Evolutionary conservation across 108 stramenopile species (phyloP).

Genomic region (Fistulifera pelliculosa): DNA sequence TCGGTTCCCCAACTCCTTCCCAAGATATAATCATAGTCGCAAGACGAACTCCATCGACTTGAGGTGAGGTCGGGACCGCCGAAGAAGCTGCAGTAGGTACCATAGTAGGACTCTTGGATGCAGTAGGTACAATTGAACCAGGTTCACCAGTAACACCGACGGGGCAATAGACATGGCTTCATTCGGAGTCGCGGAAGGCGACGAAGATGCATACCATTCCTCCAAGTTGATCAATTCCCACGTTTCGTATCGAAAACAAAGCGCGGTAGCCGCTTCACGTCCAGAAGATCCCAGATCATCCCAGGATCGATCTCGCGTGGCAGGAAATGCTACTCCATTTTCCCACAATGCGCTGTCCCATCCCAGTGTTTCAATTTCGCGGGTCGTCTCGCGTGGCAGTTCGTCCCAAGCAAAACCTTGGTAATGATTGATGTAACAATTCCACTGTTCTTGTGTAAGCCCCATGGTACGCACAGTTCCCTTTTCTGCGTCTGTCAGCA

Average conservation of each 20-base stretch:
- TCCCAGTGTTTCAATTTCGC: constrained; percentile 1
- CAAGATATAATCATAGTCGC: too few species aligned
- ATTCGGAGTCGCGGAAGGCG: background rate
- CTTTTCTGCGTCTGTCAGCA: background rate
- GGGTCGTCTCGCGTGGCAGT: background rate
- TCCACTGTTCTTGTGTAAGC: constrained; percentile 12
- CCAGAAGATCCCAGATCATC: background rate
- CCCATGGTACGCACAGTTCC: constrained; percentile 1
- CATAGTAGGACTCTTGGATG: background rate
- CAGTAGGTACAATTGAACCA: background rate
- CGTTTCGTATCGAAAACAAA: constrained; percentile 1
- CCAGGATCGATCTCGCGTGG: background rate
- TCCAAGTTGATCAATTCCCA: background rate
- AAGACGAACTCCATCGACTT: background rate
- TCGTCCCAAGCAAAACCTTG: background rate
- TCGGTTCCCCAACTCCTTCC: too few species aligned
- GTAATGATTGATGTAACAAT: constrained; percentile 36
- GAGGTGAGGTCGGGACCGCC: background rate
- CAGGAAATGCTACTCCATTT: constrained; percentile 2
- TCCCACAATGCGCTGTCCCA: background rate
- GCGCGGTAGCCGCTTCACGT: background rate
- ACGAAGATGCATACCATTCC: background rate
- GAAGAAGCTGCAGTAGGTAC: background rate
- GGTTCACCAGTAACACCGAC: background rate
- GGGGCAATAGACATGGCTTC: background rate